phyloP scores from a whole-genome alignment of 768 basidiomycete genomes.

The Postia placenta region DNA sequence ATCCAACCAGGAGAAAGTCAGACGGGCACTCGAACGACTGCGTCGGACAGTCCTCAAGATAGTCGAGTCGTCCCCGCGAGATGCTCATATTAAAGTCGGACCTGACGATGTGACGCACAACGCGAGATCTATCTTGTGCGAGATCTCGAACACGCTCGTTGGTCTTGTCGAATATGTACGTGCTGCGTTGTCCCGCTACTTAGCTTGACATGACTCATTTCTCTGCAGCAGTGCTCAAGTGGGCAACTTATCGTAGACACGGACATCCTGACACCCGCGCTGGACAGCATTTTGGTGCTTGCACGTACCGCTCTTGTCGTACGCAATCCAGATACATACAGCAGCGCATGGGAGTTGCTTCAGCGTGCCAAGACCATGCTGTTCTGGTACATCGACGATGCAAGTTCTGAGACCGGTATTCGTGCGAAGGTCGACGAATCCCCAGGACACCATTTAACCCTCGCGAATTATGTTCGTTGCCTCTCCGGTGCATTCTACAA shows the following conservation, averaged over 20 bases:
- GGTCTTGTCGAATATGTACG: too few species aligned
- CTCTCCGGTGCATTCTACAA: conserved; percentile 70
- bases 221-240: too few species aligned
- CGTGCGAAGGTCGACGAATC: neutral
- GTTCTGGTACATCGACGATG: neutral
- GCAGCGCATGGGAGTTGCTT: conserved; percentile 41
- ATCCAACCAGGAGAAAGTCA: conserved; percentile 39
- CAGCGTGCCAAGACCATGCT: conserved; percentile 32
- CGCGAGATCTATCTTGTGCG: too few species aligned
- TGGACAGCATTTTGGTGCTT: conserved; percentile 53
- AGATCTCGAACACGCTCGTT: too few species aligned
- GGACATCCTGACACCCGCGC: conserved; percentile 35
- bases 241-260: too few species aligned
- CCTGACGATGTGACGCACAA: too few species aligned
- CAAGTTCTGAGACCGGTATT: neutral
- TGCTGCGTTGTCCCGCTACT: too few species aligned
- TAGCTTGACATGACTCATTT: too few species aligned
- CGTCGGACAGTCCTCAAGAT: conserved; percentile 46
- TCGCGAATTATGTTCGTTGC: conserved; percentile 58
- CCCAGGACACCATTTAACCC: neutral
- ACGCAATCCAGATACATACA: conserved; percentile 40
- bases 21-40: conserved; percentile 54
- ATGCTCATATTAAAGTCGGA: too few species aligned
- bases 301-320: conserved; percentile 38
- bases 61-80: too few species aligned